Evolutionary conservation across 1,284 basidiomycete species (phyloP).

Genomic region (Macrocystidia cucumis): DNA sequence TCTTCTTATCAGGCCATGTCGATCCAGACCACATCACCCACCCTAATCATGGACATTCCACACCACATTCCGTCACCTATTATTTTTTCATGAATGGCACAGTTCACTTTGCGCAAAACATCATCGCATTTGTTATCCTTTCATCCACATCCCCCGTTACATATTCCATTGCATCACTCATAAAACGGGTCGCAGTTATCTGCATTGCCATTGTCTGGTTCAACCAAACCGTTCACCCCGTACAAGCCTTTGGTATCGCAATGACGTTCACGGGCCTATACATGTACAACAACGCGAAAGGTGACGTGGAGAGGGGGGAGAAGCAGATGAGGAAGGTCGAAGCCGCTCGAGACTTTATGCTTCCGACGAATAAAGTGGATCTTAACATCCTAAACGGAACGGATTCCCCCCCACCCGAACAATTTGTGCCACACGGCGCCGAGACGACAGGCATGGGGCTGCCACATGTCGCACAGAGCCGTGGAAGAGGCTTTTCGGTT

Average conservation of each 20-base stretch:
- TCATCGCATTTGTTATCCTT: slow-evolving; percentile 95
- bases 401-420: slow-evolving; percentile 26
- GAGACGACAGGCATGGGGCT: slow-evolving; percentile 27
- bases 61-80: slow-evolving; percentile 53
- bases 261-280: slow-evolving; percentile 89
- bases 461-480: slow-evolving; percentile 11
- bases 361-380: slow-evolving; percentile 64
- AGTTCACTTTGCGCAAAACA: slow-evolving; percentile 95
- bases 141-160: slow-evolving; percentile 96
- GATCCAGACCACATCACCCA: slow-evolving; percentile 37
- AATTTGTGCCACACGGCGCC: slow-evolving; percentile 14
- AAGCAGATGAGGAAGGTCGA: slow-evolving; percentile 82
- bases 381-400: slow-evolving; percentile 37
- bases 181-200: slow-evolving; percentile 98
- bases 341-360: slow-evolving; percentile 63
- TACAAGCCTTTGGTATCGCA: slow-evolving; percentile 85
- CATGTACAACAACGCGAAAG: slow-evolving; percentile 94
- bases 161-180: slow-evolving; percentile 95
- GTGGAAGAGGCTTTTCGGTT: too few species aligned
- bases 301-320: slow-evolving; percentile 90
- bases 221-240: slow-evolving; percentile 74
- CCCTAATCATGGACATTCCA: slow-evolving; percentile 37
- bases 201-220: slow-evolving; percentile 98
- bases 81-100: slow-evolving; percentile 90
- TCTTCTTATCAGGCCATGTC: slow-evolving; percentile 41